Evolutionary conservation across 1,139 yeast species (phyloP).

Genomic region (Candida frijolesensis): DNA sequence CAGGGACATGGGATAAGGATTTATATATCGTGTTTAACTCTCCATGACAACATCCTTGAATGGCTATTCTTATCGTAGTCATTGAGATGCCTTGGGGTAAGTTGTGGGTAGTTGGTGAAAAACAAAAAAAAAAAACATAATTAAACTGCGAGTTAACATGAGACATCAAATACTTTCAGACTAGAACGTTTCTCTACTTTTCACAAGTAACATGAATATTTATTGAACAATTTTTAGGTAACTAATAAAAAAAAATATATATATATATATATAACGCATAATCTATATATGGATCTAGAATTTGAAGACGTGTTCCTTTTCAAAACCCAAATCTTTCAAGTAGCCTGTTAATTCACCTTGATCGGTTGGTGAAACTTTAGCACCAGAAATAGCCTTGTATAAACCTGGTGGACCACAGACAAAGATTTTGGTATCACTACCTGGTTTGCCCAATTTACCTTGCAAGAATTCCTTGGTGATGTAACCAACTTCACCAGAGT

Average conservation of each 20-base stretch:
- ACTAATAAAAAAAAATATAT: neutral
- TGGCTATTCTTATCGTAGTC: slow-evolving; percentile 45
- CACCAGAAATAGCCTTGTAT: slow-evolving; percentile 62
- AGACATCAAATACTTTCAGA: neutral
- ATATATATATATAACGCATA: neutral
- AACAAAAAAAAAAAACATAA: neutral
- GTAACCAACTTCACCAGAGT: slow-evolving; percentile 84
- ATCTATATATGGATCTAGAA: slow-evolving; percentile 46
- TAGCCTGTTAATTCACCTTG: slow-evolving; percentile 94
- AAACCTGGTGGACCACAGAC: slow-evolving; percentile 88
- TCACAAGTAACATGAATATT: neutral
- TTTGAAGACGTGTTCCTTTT: slow-evolving; percentile 87
- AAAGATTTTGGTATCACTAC: slow-evolving; percentile 68
- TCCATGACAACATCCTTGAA: slow-evolving; percentile 97
- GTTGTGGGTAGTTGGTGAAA: neutral
- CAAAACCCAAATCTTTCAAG: slow-evolving; percentile 84
- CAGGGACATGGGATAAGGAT: slow-evolving; percentile 19
- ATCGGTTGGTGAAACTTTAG: slow-evolving; percentile 81
- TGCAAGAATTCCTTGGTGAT: slow-evolving; percentile 77
- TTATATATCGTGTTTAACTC: slow-evolving; percentile 64
- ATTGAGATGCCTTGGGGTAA: neutral
- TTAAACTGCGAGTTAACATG: too few relatives aligned
- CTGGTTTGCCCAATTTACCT: slow-evolving; percentile 64
- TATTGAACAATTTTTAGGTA: neutral
- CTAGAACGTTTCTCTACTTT: neutral